These are phyloP conservation scores for Dactylellina haptotyla DNA, from an alignment of 2,329 filamentous ascomycete genomes.

Conservation along the genomic window DNA sequence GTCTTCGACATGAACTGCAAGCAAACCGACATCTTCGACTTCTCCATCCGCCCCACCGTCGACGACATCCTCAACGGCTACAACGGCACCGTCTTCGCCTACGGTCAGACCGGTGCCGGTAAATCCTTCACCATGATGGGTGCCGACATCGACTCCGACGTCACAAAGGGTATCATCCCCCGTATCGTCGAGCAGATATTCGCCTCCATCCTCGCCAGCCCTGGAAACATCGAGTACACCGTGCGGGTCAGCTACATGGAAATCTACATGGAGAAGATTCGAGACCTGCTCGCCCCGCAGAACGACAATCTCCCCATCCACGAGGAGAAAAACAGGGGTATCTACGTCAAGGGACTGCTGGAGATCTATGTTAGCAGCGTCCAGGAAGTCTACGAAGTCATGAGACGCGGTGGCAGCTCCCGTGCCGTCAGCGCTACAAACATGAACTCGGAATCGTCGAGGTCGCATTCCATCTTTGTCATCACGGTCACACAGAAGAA, in stretches of 20 bases:
- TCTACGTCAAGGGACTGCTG: constrained; percentile 92
- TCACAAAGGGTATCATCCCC: constrained; percentile 97
- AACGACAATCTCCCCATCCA: constrained; percentile 87
- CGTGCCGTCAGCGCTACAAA: constrained; percentile 96
- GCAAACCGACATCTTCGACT: constrained; percentile 96
- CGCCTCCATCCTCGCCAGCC: constrained; percentile 88
- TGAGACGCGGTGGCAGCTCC: constrained; percentile 90
- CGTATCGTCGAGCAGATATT: constrained; percentile 98
- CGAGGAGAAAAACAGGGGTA: constrained; percentile 89
- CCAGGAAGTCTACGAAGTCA: constrained; percentile 99
- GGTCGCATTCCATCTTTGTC: constrained; percentile 97
- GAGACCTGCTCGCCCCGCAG: constrained; percentile 85
- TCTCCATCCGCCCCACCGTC: constrained; percentile 93
- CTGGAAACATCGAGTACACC: constrained; percentile 87
- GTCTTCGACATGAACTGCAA: constrained; percentile 94
- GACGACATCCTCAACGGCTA: constrained; percentile 99
- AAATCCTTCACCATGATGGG: constrained; percentile 99
- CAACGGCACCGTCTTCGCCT: constrained; percentile 98
- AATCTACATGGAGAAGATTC: constrained; percentile 99
- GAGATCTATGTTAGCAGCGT: constrained; percentile 88
- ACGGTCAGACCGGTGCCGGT: constrained; percentile 95
- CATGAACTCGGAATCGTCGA: constrained; percentile 95
- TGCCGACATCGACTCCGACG: constrained; percentile 76
- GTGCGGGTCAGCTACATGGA: constrained; percentile 95
- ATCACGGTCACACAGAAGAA: constrained; percentile 95